A percentile compares a stretch with the other conserved stretches of the same genome.
These are phyloP conservation scores for Poronia punctata DNA, from an alignment of 495 filamentous ascomycete genomes.

Conservation along the genomic window DNA sequence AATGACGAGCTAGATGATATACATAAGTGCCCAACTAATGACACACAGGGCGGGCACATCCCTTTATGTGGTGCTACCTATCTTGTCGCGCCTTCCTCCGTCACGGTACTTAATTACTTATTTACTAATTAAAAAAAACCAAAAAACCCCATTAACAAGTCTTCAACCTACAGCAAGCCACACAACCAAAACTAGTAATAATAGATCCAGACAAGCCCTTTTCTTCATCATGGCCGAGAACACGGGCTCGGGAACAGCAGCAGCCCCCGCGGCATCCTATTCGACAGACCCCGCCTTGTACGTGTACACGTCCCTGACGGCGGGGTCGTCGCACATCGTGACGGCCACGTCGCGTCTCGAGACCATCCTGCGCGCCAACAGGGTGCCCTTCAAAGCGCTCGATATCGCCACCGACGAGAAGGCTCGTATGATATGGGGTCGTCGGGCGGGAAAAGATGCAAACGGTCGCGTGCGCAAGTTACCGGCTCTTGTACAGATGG, in stretches of 20 bases:
- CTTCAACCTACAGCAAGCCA: background rate
- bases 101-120: too few species aligned
- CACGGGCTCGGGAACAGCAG: conserved; percentile 20
- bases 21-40: too few species aligned
- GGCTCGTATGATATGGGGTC: conserved; percentile 84
- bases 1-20: too few species aligned
- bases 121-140: too few species aligned
- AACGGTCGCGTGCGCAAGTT: conserved; percentile 66
- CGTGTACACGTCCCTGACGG: conserved; percentile 91
- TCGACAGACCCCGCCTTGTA: conserved; percentile 76
- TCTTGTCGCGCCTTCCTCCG: too few species aligned
- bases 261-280: conserved; percentile 43
- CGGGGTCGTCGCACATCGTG: conserved; percentile 91
- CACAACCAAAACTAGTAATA: background rate
- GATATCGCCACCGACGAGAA: conserved; percentile 90
- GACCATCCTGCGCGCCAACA: conserved; percentile 93
- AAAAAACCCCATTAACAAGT: too few species aligned
- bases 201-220: background rate
- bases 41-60: too few species aligned
- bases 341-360: conserved; percentile 93
- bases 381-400: conserved; percentile 82
- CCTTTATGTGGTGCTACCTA: too few species aligned
- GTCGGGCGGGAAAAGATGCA: conserved; percentile 58
- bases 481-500: conserved; percentile 82
- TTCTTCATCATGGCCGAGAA: conserved; percentile 39